Evolutionary conservation across 2,329 filamentous ascomycete species (phyloP).

Genomic region (Diaporthe vaccinii): DNA sequence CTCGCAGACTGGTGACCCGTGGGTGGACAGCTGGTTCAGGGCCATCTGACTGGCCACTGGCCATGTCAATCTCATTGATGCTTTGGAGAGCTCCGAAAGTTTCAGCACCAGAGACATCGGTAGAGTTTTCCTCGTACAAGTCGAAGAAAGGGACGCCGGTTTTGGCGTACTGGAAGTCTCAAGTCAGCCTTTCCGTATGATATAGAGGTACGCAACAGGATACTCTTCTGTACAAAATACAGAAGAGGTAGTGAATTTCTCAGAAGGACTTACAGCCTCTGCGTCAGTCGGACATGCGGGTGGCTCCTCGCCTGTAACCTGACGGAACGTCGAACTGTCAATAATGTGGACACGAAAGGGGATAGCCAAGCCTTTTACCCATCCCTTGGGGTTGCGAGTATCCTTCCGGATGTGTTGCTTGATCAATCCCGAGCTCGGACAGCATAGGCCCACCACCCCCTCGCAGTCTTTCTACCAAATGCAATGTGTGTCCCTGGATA

Average conservation of each 20-base stretch:
- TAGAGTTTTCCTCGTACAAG: constrained; percentile 44
- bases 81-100: constrained; percentile 41
- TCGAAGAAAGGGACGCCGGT: constrained; percentile 55
- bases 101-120: constrained; percentile 37
- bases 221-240: background rate
- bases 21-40: background rate
- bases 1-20: background rate
- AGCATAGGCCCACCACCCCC: background rate
- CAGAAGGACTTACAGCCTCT: background rate
- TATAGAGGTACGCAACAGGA: background rate
- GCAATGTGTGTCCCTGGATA: background rate
- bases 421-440: background rate
- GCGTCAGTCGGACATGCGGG: constrained; percentile 53
- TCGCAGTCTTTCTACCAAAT: background rate
- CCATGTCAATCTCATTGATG: constrained; percentile 43
- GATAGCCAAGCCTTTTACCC: constrained; percentile 3
- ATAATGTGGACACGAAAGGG: constrained; percentile 52
- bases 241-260: background rate
- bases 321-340: constrained; percentile 50
- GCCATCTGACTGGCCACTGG: constrained; percentile 32
- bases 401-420: background rate
- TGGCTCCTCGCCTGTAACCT: constrained; percentile 52
- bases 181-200: background rate
- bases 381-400: background rate
- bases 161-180: constrained; percentile 47